These are phyloP conservation scores for Schizothecium vesticola DNA, from an alignment of 495 filamentous ascomycete species.

Conservation along the genomic window DNA sequence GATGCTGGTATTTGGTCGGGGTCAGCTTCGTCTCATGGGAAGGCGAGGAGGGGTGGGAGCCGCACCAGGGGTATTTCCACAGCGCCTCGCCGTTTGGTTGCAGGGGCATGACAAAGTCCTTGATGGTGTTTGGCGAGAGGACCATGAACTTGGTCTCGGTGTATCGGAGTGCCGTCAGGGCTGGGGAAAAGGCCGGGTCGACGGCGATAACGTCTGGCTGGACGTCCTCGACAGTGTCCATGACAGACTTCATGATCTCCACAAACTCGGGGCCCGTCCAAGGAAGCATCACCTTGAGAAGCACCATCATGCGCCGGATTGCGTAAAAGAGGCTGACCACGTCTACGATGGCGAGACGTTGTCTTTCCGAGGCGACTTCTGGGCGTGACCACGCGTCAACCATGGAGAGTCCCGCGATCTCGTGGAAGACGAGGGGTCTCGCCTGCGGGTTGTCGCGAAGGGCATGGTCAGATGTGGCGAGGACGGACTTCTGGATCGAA, in stretches of 20 bases:
- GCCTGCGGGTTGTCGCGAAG: slow-evolving; percentile 24
- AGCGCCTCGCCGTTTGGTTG: slow-evolving; percentile 34
- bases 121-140: slow-evolving; percentile 40
- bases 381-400: slow-evolving; percentile 34
- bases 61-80: slow-evolving; percentile 38
- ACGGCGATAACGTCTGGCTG: slow-evolving; percentile 42
- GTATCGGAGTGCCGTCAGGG: slow-evolving; percentile 41
- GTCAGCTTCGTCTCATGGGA: background rate
- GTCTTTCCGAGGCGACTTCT: slow-evolving; percentile 10
- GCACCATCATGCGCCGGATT: slow-evolving; percentile 25
- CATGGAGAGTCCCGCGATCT: slow-evolving; percentile 40
- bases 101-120: slow-evolving; percentile 28
- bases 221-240: slow-evolving; percentile 38
- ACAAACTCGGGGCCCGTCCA: slow-evolving; percentile 49
- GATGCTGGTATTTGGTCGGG: slow-evolving; percentile 4
- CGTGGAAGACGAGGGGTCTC: slow-evolving; percentile 29
- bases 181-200: slow-evolving; percentile 48
- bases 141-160: slow-evolving; percentile 31
- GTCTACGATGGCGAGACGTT: background rate
- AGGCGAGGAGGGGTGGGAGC: slow-evolving; percentile 29
- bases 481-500: slow-evolving; percentile 26
- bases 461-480: slow-evolving; percentile 15
- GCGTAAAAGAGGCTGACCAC: slow-evolving; percentile 1
- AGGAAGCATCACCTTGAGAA: slow-evolving; percentile 20
- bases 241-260: slow-evolving; percentile 38